Conservation (phyloP, 768 basidiomycete species). For the Mycena crocata region DNA sequence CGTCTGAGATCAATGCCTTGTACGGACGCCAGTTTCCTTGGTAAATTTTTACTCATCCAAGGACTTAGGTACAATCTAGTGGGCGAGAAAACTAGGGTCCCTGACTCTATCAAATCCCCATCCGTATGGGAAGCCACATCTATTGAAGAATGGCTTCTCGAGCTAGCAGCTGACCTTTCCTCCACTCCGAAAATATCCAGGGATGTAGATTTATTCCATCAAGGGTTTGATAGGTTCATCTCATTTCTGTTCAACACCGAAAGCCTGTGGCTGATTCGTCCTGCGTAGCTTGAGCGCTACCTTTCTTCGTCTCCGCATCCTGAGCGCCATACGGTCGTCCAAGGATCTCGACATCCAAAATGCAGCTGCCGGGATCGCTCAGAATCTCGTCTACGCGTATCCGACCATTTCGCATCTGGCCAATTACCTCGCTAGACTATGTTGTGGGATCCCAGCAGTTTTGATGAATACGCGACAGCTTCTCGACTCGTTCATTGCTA, state of each 20-base stretch:
- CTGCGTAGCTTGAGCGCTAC: conserved; percentile 44
- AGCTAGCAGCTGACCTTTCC: conserved; percentile 35
- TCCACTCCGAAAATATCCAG: conserved; percentile 13
- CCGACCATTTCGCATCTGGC: conserved; percentile 19
- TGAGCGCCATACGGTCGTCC: neutral
- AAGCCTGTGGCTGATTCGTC: neutral
- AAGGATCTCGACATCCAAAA: neutral
- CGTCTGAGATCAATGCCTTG: conserved; percentile 51
- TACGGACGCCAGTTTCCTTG: neutral
- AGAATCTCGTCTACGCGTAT: conserved; percentile 13
- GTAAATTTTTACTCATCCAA: neutral
- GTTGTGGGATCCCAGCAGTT: neutral
- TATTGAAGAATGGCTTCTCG: conserved; percentile 41
- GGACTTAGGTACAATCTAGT: conserved; percentile 43
- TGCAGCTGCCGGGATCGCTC: neutral
- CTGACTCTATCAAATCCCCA: conserved; percentile 36
- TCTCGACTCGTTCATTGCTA: neutral
- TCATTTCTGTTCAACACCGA: neutral
- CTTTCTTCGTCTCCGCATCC: conserved; percentile 34
- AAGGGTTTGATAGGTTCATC: conserved; percentile 48
- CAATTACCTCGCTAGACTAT: conserved; percentile 8
- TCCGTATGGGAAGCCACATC: conserved; percentile 22
- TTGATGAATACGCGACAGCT: neutral
- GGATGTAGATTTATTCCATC: conserved; percentile 42
- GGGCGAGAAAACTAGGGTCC: conserved; percentile 34